These are phyloP conservation scores for Saccharomyces kudriavzevii DNA, from an alignment of 805 yeast genomes.

Conservation along the genomic window DNA sequence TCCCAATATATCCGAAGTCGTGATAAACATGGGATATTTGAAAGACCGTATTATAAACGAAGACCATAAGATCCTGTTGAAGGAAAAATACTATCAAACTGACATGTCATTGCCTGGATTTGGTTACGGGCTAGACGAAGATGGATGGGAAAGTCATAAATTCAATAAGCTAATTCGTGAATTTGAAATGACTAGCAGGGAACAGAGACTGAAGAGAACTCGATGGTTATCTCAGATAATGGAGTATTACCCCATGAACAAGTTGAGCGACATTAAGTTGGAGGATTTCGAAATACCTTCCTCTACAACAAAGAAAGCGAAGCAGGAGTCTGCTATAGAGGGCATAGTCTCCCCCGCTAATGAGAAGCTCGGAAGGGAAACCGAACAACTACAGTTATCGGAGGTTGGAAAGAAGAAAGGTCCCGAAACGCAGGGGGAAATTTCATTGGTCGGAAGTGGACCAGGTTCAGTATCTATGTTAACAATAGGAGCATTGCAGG, in stretches of 20 bases:
- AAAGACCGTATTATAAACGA: constrained; percentile 48
- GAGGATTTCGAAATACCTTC: constrained; percentile 25
- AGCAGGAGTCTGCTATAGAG: background rate
- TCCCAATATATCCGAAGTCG: constrained; percentile 55
- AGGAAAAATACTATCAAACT: constrained; percentile 18
- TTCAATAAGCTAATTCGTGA: constrained; percentile 59
- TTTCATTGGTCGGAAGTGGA: constrained; percentile 87
- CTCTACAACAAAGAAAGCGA: background rate
- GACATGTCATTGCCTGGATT: constrained; percentile 16
- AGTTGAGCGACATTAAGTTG: constrained; percentile 51
- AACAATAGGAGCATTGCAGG: constrained; percentile 77
- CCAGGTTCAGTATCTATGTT: constrained; percentile 82
- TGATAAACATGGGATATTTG: constrained; percentile 60
- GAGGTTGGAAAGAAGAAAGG: background rate
- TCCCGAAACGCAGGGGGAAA: constrained; percentile 38
- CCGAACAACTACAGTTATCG: background rate
- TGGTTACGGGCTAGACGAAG: constrained; percentile 50
- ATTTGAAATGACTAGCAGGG: constrained; percentile 44
- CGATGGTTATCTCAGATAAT: constrained; percentile 86
- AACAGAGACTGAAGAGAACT: constrained; percentile 50
- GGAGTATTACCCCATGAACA: constrained; percentile 75
- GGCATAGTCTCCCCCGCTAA: background rate
- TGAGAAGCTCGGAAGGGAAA: background rate
- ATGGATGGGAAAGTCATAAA: constrained; percentile 50
- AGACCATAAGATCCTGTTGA: constrained; percentile 32